Conservation (phyloP, 225 moss, liverwort and hornwort genomes). For the Antitrichia curtipendula region DNA sequence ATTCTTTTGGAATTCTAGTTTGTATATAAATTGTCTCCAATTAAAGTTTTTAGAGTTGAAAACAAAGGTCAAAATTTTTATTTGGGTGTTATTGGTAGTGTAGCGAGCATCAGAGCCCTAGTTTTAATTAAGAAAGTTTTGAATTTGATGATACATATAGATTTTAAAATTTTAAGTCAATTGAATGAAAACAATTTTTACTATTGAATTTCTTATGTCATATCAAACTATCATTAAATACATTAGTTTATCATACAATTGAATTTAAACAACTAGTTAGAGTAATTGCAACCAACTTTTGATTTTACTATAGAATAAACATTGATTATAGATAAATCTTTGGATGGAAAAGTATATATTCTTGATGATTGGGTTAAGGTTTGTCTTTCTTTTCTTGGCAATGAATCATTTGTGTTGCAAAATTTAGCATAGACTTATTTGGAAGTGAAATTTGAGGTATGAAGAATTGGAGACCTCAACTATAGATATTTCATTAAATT, state of each 20-base stretch:
- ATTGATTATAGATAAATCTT: not conserved
- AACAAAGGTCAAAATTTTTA: not conserved
- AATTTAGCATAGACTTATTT: not conserved
- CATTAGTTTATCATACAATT: rapidly evolving
- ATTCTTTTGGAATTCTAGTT: too few relatives aligned
- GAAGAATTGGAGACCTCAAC: not conserved
- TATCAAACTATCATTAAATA: not conserved
- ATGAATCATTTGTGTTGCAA: not conserved
- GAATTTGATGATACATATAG: not conserved
- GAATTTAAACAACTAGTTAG: not conserved
- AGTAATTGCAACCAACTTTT: not conserved
- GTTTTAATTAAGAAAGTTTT: too few relatives aligned
- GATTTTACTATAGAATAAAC: not conserved
- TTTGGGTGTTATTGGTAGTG: rapidly evolving
- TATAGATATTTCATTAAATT: not conserved
- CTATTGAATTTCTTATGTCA: not conserved
- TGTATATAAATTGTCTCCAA: rapidly evolving
- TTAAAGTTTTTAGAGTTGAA: rapidly evolving
- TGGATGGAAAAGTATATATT: too few relatives aligned
- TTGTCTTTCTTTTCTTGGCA: not conserved
- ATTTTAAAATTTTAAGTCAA: not conserved
- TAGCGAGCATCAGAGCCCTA: rapidly evolving
- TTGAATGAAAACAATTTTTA: not conserved
- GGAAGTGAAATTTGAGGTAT: not conserved
- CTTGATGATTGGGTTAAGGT: not conserved